Evolutionary conservation across 2,329 filamentous ascomycete species (phyloP).

Genomic region (Rhynchosporium graminicola): DNA sequence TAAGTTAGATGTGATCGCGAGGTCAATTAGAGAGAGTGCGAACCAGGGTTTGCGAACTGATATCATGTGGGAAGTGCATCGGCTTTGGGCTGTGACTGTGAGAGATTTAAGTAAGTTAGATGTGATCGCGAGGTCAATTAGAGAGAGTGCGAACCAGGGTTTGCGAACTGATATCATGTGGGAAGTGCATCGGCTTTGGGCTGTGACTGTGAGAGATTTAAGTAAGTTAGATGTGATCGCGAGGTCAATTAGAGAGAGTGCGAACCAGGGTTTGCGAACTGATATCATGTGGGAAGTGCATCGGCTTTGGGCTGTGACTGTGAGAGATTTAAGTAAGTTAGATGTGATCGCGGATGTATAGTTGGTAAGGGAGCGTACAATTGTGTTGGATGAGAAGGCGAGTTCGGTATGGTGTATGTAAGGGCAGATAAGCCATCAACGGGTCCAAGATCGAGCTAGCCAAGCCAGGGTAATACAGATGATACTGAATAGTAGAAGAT

Average conservation of each 20-base stretch:
- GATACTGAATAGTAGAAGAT: not conserved
- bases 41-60: slow-evolving; percentile 5
- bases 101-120: not conserved
- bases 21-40: not conserved
- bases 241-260: not conserved
- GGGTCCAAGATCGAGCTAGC: not conserved
- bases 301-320: slow-evolving; percentile 1
- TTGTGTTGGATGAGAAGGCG: slow-evolving; percentile 1
- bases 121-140: slow-evolving; percentile 3
- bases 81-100: not conserved
- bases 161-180: slow-evolving; percentile 9
- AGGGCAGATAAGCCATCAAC: not conserved
- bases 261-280: slow-evolving; percentile 4
- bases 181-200: not conserved
- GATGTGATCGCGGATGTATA: not conserved
- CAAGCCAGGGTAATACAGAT: not conserved
- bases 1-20: not conserved
- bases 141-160: not conserved
- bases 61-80: not conserved
- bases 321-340: not conserved
- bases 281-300: not conserved
- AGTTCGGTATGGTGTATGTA: not conserved
- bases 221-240: not conserved
- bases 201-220: not conserved
- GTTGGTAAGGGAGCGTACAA: not conserved